phyloP scores from a whole-genome alignment of 2,329 filamentous ascomycete genomes.

The Taxawa tesnikishii region DNA sequence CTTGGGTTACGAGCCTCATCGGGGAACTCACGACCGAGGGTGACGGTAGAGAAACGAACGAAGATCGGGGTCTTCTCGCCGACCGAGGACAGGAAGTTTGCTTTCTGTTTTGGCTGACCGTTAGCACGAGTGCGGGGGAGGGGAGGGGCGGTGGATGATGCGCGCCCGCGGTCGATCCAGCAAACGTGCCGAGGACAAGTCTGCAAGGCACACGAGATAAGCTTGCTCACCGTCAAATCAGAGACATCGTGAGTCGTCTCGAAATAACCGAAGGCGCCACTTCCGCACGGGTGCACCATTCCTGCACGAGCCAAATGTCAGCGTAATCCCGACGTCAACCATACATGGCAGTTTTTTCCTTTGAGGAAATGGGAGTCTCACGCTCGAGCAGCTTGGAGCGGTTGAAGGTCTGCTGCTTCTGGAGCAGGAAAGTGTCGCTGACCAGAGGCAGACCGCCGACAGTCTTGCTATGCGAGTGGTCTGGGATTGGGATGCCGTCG shows the following conservation, averaged over 20 bases:
- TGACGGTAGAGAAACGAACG: slow-evolving; percentile 33
- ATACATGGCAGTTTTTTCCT: neutral
- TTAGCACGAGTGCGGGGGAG: neutral
- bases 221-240: slow-evolving; percentile 14
- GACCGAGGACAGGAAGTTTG: slow-evolving; percentile 26
- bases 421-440: slow-evolving; percentile 39
- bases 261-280: slow-evolving; percentile 35
- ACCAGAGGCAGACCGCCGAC: slow-evolving; percentile 39
- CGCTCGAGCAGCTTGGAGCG: slow-evolving; percentile 40
- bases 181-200: no score
- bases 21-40: slow-evolving; percentile 29
- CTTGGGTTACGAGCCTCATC: slow-evolving; percentile 34
- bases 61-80: slow-evolving; percentile 32
- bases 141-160: neutral
- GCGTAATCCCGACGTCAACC: neutral
- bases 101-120: slow-evolving; percentile 15
- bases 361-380: slow-evolving; percentile 7
- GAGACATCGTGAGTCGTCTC: slow-evolving; percentile 29
- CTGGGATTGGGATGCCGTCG: slow-evolving; percentile 40
- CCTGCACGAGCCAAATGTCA: slow-evolving; percentile 13
- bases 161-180: no score
- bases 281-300: slow-evolving; percentile 30
- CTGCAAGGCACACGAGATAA: neutral
- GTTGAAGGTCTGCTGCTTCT: slow-evolving; percentile 45
- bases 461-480: slow-evolving; percentile 39